Base-by-base conservation (phyloP, 208 protist species). In the Tritrichomonas foetus region DNA sequence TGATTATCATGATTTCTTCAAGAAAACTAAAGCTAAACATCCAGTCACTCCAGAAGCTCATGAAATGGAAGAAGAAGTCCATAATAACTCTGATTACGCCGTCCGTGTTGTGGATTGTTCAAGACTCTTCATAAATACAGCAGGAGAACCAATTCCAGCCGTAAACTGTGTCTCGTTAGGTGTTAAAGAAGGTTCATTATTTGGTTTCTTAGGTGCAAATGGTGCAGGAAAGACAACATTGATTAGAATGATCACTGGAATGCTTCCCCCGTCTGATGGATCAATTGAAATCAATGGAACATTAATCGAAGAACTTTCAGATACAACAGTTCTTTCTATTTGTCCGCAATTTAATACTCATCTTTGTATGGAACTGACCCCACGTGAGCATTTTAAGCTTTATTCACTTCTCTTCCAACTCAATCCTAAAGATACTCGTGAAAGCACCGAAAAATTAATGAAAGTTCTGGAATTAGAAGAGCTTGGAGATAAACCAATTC, bases 151-250 rank as follows among this genome's bases (percentile, higher is more conserved):
- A 39, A 84, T 50, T 49, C 13, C 44, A 53, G 74, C 74, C 14
- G 74, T 84, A 3, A 44, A 84, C 13, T 20, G n/a, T 84, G 33
- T 84, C 13, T 84, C 41, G 27, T 47, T 53, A n/a, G 44, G 74
- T 50, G 33, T 84, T 36, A 47, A 84, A 13, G 16, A 50, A 61
- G 66, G 64, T 20, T 49, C 11, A 5, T 20, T 93, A 20, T 75
- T 93, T 93, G 72, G 72, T 8, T 89, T 84, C 33, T 66, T 84
- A 25, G 93, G 93, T 47, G 93, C 44, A 20, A 94, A 94, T 92
- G 93, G 93, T 9, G 69, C 82, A 41, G 94, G 94, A 30, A 94
- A 94, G 94, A 94, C 94, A 14, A 94, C 94, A 14, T 74, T 55
- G 3, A 47, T 94, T 30, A 22, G 94, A 44, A 94, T 94, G 53